phyloP scores from a whole-genome alignment of 208 protist species.

The Trypanosoma cruzi region DNA sequence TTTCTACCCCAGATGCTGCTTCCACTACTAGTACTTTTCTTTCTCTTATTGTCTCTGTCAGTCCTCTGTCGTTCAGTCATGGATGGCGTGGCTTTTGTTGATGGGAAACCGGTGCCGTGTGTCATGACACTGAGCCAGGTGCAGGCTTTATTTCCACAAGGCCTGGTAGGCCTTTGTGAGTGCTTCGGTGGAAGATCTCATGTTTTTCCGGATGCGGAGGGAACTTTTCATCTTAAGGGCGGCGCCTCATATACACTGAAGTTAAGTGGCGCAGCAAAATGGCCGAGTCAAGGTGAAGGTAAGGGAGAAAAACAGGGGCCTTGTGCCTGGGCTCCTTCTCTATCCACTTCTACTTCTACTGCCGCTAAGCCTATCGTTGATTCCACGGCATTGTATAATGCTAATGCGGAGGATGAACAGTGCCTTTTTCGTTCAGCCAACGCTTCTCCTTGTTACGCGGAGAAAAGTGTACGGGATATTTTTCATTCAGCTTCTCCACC shows the following conservation, averaged over 20 bases:
- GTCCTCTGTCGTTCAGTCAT: neutral
- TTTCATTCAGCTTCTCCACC: neutral
- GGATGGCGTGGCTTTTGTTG: constrained; percentile 20
- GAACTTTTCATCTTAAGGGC: constrained; percentile 15
- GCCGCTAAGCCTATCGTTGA: neutral
- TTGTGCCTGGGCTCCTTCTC: neutral
- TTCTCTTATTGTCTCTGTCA: neutral
- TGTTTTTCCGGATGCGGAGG: constrained; percentile 33
- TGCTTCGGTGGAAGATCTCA: neutral
- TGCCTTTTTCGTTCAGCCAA: neutral
- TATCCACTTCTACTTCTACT: neutral
- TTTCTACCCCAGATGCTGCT: too few relatives aligned
- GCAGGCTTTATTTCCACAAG: constrained; percentile 37
- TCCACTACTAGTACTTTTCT: constrained; percentile 1
- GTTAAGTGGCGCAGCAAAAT: neutral
- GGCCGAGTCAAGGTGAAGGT: neutral
- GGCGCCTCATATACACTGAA: constrained; percentile 3
- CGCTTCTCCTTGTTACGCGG: neutral
- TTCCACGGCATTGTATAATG: neutral
- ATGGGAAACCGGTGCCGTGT: constrained; percentile 41
- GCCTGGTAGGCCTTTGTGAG: constrained; percentile 37
- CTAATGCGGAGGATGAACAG: neutral
- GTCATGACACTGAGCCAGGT: constrained; percentile 33
- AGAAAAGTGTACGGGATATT: neutral
- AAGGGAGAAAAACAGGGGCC: neutral